Base-by-base conservation (phyloP, 2,329 filamentous ascomycete species). In the Aspergillus piperis region DNA sequence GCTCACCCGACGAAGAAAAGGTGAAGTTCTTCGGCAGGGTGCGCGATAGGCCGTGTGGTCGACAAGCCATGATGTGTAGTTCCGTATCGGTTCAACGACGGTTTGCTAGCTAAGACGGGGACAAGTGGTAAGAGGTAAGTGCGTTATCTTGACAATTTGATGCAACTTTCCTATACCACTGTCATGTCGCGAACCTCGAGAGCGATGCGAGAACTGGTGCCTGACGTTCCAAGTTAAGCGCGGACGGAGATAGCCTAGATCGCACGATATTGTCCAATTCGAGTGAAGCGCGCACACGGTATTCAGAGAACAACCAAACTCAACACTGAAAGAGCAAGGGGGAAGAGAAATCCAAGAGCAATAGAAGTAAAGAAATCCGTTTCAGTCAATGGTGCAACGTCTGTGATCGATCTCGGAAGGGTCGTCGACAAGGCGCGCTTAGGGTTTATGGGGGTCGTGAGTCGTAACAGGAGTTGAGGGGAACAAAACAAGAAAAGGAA, bases 1-100 rank as follows among this genome's bases (percentile, higher is more conserved):
- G 79, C 58, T 73, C 72, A 32, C 72, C 71, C 44, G 68, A 55
- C 52, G 74, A 73, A 54, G 76, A 71, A 52, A 78, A 78, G 10
- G 76, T 79, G 67, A 81, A 81, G 67, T 80, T 79, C 64, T 80
- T 80, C 27, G 79, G 79, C 25, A 81, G 68, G 23, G 79, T 81
- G 57, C 77, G 78, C 60, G 79, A 81, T 55, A 80, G 70, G 19
- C 73, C 74, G 55, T 70, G 67, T 61, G 73, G 75, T 65, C 73
- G 73, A 61, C 73, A 70, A 63, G 75, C 71, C 76, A 78, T 78
- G 64, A 54, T 70, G 66, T 52, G 53, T 50, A 44, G 52, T 57
- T 52, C 53, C 30, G 56, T 59, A 47, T 52, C 41, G 32, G 55
- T 27, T 23, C 49, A 58, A 44, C 38, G 60, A 25, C 32, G 32